Percentiles rank a stretch among this genome's conserved stretches.
Evolutionary conservation across 1,284 basidiomycete genomes (phyloP).

Genomic region (Sphagnurus paluster): DNA sequence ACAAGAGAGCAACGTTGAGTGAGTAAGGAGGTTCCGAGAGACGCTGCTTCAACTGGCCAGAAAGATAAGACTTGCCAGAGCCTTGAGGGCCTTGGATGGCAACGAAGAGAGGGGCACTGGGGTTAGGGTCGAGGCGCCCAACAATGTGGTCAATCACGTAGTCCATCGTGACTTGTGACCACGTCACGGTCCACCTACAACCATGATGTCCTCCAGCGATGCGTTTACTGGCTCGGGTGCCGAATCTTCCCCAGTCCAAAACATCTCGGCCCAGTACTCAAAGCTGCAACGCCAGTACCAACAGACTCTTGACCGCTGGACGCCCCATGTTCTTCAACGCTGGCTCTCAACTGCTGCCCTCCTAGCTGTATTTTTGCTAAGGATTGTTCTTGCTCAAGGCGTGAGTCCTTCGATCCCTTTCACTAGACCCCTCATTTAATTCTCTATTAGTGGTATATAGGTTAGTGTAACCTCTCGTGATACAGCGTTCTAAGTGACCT

Average conservation of each 20-base stretch:
- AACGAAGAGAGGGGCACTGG: constrained; percentile 59
- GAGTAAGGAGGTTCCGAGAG: constrained; percentile 51
- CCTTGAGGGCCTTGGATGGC: constrained; percentile 89
- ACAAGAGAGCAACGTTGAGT: constrained; percentile 66
- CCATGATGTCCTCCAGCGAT: constrained; percentile 45
- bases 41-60: constrained; percentile 50
- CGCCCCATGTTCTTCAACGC: constrained; percentile 85
- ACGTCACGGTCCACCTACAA: constrained; percentile 21
- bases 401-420: constrained; percentile 51
- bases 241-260: constrained; percentile 50
- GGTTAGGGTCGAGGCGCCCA: constrained; percentile 29
- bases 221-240: constrained; percentile 44
- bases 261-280: constrained; percentile 47
- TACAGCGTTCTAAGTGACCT: neutral
- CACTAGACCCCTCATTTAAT: constrained; percentile 13
- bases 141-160: constrained; percentile 40
- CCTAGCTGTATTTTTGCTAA: constrained; percentile 78
- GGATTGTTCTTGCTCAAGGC: constrained; percentile 89
- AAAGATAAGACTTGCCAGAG: constrained; percentile 78
- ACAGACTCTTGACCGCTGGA: constrained; percentile 85
- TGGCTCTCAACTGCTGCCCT: constrained; percentile 85
- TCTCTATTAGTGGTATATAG: constrained; percentile 83
- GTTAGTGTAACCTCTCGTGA: constrained; percentile 41
- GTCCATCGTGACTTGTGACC: constrained; percentile 21
- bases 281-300: constrained; percentile 75